A percentile compares a stretch with the other conserved stretches of the same genome.
Evolutionary conservation across 768 basidiomycete species (phyloP).

Genomic region (Boletus pseudo-olivaceus): DNA sequence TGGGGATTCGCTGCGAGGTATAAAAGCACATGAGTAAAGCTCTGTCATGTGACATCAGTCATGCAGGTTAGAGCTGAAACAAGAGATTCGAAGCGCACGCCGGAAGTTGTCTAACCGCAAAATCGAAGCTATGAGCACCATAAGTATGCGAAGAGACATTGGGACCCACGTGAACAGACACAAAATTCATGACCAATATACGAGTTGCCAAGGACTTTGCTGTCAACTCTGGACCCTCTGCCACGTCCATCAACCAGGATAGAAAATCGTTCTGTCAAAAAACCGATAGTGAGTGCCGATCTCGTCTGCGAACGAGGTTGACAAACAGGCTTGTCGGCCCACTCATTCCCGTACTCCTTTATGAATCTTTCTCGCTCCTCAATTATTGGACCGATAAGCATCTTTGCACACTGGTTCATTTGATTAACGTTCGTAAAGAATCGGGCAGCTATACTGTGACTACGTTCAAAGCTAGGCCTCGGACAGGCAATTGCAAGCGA

Average conservation of each 20-base stretch:
- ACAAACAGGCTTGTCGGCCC: constrained; percentile 31
- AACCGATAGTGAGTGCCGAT: background rate
- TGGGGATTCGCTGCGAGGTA: constrained; percentile 35
- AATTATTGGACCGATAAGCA: constrained; percentile 28
- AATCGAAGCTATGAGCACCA: background rate
- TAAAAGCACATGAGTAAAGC: constrained; percentile 26
- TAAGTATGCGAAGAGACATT: background rate
- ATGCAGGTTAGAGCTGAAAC: background rate
- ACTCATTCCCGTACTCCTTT: constrained; percentile 22
- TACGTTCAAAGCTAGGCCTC: background rate
- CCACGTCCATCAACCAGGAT: constrained; percentile 32
- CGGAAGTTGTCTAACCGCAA: background rate
- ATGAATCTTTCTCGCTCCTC: constrained; percentile 23
- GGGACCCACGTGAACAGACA: background rate
- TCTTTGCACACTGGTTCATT: constrained; percentile 2
- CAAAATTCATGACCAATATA: background rate
- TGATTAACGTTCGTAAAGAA: constrained; percentile 7
- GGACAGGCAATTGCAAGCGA: background rate
- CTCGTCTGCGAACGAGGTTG: too few species aligned
- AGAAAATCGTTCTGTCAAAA: constrained; percentile 29
- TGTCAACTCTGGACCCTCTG: constrained; percentile 10
- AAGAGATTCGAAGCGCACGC: background rate
- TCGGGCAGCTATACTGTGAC: background rate
- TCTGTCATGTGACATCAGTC: constrained; percentile 15
- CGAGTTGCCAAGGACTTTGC: constrained; percentile 17